Evolutionary conservation across 352 stramenopile species (phyloP).

Genomic region (Globisporangium solare): DNA sequence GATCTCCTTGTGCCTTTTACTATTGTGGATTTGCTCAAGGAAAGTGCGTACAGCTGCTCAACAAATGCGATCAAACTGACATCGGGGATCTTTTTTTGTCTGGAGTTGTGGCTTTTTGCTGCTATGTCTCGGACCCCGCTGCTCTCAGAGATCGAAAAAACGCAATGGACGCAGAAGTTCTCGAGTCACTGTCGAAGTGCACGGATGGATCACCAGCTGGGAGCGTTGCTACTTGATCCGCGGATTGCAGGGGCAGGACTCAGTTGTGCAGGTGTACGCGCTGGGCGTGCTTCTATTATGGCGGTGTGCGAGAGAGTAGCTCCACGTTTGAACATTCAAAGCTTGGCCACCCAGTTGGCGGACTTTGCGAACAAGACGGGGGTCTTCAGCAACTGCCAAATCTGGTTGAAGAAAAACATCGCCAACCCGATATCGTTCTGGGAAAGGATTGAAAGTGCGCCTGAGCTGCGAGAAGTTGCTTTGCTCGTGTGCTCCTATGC

Average conservation of each 20-base stretch:
- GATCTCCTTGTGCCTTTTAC: constrained; percentile 7
- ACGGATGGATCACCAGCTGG: constrained; percentile 12
- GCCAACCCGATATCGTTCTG: constrained; percentile 11
- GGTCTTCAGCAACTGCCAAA: not conserved
- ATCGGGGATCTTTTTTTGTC: constrained; percentile 8
- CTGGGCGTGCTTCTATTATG: constrained; percentile 6
- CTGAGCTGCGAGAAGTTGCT: constrained; percentile 12
- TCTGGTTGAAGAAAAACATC: constrained; percentile 1
- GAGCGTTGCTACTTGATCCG: constrained; percentile 14
- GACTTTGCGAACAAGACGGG: constrained; percentile 5
- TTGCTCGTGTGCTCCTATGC: constrained; percentile 14
- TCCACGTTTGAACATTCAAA: not conserved
- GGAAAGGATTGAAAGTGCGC: constrained; percentile 5
- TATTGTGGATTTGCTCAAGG: constrained; percentile 4
- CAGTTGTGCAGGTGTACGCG: not conserved
- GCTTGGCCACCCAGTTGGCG: constrained; percentile 6
- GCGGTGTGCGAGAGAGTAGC: not conserved
- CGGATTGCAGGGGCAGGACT: constrained; percentile 12
- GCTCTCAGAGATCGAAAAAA: not conserved
- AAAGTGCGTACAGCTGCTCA: not conserved
- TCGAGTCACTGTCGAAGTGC: not conserved
- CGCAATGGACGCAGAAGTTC: constrained; percentile 4
- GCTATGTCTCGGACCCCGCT: not conserved
- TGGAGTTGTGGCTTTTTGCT: constrained; percentile 14
- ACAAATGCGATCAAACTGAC: constrained; percentile 1